These are phyloP conservation scores for Dictyostelium capitatum DNA, from an alignment of 78 protist species.

Conservation along the genomic window DNA sequence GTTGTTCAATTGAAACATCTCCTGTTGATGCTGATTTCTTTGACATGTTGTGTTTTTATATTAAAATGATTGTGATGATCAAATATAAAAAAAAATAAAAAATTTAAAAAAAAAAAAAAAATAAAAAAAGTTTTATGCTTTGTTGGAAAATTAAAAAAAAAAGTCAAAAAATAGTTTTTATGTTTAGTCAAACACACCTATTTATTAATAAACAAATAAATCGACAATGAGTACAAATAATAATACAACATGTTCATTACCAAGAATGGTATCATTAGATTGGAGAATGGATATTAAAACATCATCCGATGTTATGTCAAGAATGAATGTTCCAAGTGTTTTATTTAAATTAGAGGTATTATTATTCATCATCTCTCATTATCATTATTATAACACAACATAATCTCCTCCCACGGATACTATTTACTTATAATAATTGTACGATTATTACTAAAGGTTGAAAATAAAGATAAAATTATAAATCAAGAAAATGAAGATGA, in stretches of 20 bases:
- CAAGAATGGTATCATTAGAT: constrained; percentile 72
- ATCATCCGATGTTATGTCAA: constrained; percentile 57
- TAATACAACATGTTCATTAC: constrained; percentile 68
- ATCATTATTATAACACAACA: not conserved
- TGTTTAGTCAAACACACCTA: not conserved
- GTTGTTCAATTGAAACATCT: constrained; percentile 11
- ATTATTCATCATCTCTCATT: not conserved
- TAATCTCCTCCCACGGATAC: not conserved
- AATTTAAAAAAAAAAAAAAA: constrained; percentile 14
- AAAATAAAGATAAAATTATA: constrained; percentile 21
- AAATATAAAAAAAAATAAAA: not conserved
- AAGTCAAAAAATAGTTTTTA: no score
- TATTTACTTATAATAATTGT: not conserved
- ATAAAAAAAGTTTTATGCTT: not conserved
- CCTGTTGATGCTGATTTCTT: not conserved
- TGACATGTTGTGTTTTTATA: not conserved
- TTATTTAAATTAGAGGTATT: constrained; percentile 78
- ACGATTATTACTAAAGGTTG: constrained; percentile 16
- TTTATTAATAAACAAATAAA: not conserved
- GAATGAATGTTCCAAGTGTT: constrained; percentile 85
- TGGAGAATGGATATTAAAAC: constrained; percentile 90
- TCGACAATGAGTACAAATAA: not conserved
- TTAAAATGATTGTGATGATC: not conserved
- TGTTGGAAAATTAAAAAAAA: no score
- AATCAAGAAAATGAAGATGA: constrained; percentile 1